These are phyloP conservation scores for Domatiomyces catenatus DNA, from an alignment of 2,329 filamentous ascomycete genomes.

Conservation along the genomic window DNA sequence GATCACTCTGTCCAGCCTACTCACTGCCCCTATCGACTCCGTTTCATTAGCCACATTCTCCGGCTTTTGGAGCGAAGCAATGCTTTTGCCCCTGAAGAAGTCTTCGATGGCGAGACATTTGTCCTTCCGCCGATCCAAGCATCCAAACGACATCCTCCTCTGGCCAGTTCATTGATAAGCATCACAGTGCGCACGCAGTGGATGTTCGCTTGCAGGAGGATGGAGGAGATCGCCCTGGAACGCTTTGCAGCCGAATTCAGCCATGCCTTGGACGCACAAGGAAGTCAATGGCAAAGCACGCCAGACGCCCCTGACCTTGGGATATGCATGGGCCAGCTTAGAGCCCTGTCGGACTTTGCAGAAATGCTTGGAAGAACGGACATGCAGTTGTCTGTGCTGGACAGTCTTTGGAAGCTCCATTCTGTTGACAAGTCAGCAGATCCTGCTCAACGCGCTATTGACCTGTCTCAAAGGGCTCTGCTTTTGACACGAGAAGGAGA, in stretches of 20 bases:
- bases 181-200: neutral
- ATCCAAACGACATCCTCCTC: neutral
- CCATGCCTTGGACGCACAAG: neutral
- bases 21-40: neutral
- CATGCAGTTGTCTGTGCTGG: neutral
- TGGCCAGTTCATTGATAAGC: neutral
- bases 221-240: neutral
- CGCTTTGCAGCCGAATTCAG: neutral
- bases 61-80: conserved; percentile 15
- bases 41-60: conserved; percentile 1
- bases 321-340: neutral
- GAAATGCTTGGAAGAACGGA: neutral
- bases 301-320: neutral
- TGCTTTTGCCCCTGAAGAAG: conserved; percentile 22
- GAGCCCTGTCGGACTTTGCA: neutral
- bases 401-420: neutral
- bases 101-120: neutral
- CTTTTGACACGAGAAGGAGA: neutral
- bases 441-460: neutral
- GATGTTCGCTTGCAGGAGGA: neutral
- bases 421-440: neutral
- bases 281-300: neutral
- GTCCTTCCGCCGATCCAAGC: neutral
- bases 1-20: neutral
- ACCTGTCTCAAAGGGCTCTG: neutral